phyloP scores from a whole-genome alignment of 768 basidiomycete genomes.

The Butyriboletus loyo region DNA sequence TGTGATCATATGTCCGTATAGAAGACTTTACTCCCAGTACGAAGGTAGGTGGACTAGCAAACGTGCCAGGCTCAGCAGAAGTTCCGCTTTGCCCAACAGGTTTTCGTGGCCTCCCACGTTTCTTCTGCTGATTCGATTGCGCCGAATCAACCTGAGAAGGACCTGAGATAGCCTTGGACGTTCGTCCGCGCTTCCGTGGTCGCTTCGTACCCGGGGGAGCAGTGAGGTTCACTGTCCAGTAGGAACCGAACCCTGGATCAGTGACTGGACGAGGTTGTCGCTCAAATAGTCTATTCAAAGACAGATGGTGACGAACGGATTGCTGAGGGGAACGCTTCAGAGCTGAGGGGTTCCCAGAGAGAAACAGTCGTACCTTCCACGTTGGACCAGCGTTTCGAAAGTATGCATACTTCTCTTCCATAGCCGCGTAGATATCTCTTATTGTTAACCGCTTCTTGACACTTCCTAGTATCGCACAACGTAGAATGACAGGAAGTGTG shows the following conservation, averaged over 20 bases:
- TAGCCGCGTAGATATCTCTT: constrained; percentile 80
- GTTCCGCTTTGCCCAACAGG: constrained; percentile 10
- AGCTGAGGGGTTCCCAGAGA: not conserved
- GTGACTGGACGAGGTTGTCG: constrained; percentile 78
- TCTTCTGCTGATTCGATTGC: constrained; percentile 30
- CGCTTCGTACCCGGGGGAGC: constrained; percentile 87
- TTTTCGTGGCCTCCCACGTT: constrained; percentile 42
- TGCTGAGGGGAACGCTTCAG: constrained; percentile 46
- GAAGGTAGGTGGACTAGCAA: constrained; percentile 15
- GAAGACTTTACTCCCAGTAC: constrained; percentile 27
- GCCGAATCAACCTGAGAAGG: constrained; percentile 9
- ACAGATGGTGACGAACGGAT: constrained; percentile 85
- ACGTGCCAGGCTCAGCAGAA: constrained; percentile 12
- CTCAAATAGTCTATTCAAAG: constrained; percentile 79
- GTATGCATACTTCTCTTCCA: constrained; percentile 83
- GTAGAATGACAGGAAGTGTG: constrained; percentile 79
- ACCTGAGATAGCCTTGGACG: constrained; percentile 43
- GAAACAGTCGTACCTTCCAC: constrained; percentile 64
- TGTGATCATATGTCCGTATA: constrained; percentile 27
- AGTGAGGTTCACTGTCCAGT: constrained; percentile 84
- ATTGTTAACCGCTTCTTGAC: constrained; percentile 74
- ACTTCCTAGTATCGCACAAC: constrained; percentile 81
- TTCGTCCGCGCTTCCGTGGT: constrained; percentile 73
- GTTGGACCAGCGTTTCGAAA: constrained; percentile 78
- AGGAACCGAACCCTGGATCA: constrained; percentile 84